These are phyloP conservation scores for Cyberlindnera japonica DNA, from an alignment of 805 yeast genomes.

Conservation along the genomic window DNA sequence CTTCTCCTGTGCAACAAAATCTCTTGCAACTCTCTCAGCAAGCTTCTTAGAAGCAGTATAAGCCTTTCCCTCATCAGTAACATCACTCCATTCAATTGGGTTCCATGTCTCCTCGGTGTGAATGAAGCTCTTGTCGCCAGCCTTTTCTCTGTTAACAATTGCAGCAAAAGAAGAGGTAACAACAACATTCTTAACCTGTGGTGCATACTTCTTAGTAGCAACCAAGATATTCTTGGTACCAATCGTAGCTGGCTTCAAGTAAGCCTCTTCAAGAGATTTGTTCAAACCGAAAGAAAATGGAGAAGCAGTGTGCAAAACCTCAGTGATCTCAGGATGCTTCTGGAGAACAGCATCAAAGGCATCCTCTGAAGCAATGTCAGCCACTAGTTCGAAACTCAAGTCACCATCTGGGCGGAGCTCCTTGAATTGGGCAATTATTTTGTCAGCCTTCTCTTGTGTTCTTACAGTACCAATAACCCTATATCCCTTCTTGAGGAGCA, in stretches of 20 bases:
- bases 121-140: conserved; percentile 32
- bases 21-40: conserved; percentile 63
- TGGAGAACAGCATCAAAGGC: conserved; percentile 45
- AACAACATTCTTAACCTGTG: conserved; percentile 44
- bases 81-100: conserved; percentile 47
- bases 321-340: conserved; percentile 46
- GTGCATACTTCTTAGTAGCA: conserved; percentile 42
- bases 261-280: conserved; percentile 43
- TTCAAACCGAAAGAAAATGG: conserved; percentile 47
- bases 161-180: conserved; percentile 53
- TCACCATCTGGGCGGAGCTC: conserved; percentile 31
- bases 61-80: conserved; percentile 37
- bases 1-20: conserved; percentile 35
- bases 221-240: conserved; percentile 52
- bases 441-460: conserved; percentile 35
- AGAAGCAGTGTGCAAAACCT: conserved; percentile 59
- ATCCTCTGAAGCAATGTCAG: conserved; percentile 42
- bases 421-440: conserved; percentile 29
- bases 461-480: conserved; percentile 46
- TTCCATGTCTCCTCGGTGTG: conserved; percentile 51
- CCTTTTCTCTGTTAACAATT: conserved; percentile 35
- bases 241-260: conserved; percentile 51
- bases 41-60: conserved; percentile 59
- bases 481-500: conserved; percentile 36
- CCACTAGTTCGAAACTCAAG: conserved; percentile 43